Conservation (phyloP, 768 basidiomycete genomes). For the Amanita rubescens region DNA sequence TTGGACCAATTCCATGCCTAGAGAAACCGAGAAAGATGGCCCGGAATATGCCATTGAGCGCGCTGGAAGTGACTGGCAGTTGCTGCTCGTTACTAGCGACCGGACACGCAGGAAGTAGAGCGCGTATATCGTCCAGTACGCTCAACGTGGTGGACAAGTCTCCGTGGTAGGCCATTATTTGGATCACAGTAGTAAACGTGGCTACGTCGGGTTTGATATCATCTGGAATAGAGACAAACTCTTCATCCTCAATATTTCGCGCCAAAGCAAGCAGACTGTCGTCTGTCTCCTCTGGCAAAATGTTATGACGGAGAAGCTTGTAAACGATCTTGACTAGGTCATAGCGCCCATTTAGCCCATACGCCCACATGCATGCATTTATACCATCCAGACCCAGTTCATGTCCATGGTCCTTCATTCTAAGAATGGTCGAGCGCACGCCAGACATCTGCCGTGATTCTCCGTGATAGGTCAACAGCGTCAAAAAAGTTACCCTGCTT, state of each 20-base stretch:
- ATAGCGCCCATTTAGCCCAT: constrained; percentile 40
- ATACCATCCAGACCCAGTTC: constrained; percentile 57
- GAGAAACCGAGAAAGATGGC: constrained; percentile 72
- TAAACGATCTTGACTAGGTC: constrained; percentile 60
- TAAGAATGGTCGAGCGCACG: constrained; percentile 47
- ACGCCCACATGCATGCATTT: constrained; percentile 70
- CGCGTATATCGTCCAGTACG: constrained; percentile 63
- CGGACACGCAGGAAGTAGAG: constrained; percentile 32
- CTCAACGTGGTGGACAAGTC: constrained; percentile 47
- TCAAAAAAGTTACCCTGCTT: constrained; percentile 55
- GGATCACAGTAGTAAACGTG: constrained; percentile 66
- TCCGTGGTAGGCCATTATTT: constrained; percentile 65
- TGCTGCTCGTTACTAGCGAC: constrained; percentile 23
- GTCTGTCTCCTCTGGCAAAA: constrained; percentile 28
- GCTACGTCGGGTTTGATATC: constrained; percentile 49
- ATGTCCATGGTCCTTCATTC: constrained; percentile 42
- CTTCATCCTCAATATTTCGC: constrained; percentile 31
- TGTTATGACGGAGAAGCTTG: constrained; percentile 50
- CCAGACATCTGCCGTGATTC: constrained; percentile 38
- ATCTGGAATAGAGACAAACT: constrained; percentile 37
- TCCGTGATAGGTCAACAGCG: constrained; percentile 50
- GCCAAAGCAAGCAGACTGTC: constrained; percentile 28
- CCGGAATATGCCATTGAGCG: constrained; percentile 49
- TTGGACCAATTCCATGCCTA: constrained; percentile 40
- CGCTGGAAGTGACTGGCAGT: constrained; percentile 18